Conservation (phyloP, 140 eudicot species). For the Cichorium intybus region DNA sequence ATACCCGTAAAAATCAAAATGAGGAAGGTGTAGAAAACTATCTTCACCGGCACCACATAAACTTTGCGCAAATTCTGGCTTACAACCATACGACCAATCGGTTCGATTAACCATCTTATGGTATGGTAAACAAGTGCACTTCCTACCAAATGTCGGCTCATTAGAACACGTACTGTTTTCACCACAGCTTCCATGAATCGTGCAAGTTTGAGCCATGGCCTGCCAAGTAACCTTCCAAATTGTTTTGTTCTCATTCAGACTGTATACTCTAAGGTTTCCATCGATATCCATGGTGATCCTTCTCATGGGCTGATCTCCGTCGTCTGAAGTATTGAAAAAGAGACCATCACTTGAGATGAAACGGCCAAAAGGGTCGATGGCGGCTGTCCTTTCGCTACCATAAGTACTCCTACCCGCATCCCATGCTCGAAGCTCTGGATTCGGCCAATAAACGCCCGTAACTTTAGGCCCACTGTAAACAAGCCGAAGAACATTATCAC, state of each 20-base stretch:
- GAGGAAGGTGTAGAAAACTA: slow-evolving; percentile 27
- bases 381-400: slow-evolving; percentile 39
- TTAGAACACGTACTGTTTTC: slow-evolving; percentile 41
- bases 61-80: slow-evolving; percentile 21
- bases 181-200: slow-evolving; percentile 54
- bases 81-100: slow-evolving; percentile 56
- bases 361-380: slow-evolving; percentile 37
- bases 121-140: slow-evolving; percentile 49
- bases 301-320: slow-evolving; percentile 33
- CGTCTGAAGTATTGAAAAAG: slow-evolving; percentile 31
- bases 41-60: background rate
- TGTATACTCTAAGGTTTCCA: slow-evolving; percentile 53
- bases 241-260: slow-evolving; percentile 19
- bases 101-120: slow-evolving; percentile 35
- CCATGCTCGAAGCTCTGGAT: slow-evolving; percentile 37
- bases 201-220: slow-evolving; percentile 35
- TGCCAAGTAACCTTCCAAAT: slow-evolving; percentile 59
- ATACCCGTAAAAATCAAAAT: slow-evolving; percentile 49
- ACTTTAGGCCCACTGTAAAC: slow-evolving; percentile 41
- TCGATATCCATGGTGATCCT: slow-evolving; percentile 48
- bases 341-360: slow-evolving; percentile 37
- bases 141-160: slow-evolving; percentile 28
- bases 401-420: slow-evolving; percentile 41
- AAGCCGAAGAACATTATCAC: slow-evolving; percentile 51
- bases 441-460: slow-evolving; percentile 54